Evolutionary conservation across 305 asterid species (phyloP).

Genomic region (Solanum hybrid): DNA sequence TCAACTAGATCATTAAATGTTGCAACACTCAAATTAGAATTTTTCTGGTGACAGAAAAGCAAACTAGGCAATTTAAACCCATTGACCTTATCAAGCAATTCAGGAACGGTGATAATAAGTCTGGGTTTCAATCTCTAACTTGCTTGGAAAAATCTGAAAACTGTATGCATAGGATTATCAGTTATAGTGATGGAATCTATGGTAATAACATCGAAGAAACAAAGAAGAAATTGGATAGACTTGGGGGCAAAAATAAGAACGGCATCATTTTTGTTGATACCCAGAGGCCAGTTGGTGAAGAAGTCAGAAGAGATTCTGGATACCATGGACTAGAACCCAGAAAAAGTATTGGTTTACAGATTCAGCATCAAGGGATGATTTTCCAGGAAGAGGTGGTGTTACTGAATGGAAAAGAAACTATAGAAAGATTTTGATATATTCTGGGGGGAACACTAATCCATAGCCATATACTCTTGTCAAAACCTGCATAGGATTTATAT

Average conservation of each 20-base stretch:
- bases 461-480: not conserved
- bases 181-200: slow-evolving; percentile 29
- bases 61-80: slow-evolving; percentile 15
- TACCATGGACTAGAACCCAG: slow-evolving; percentile 16
- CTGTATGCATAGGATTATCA: slow-evolving; percentile 20
- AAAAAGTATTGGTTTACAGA: slow-evolving; percentile 22
- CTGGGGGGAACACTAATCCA: not conserved
- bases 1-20: slow-evolving; percentile 10
- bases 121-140: slow-evolving; percentile 18
- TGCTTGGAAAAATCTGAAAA: slow-evolving; percentile 24
- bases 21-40: not conserved
- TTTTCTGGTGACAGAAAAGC: not conserved
- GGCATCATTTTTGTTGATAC: slow-evolving; percentile 24
- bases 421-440: slow-evolving; percentile 2
- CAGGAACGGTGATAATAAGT: slow-evolving; percentile 27
- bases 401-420: slow-evolving; percentile 28
- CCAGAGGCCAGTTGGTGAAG: slow-evolving; percentile 4
- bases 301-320: slow-evolving; percentile 16
- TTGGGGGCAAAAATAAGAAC: slow-evolving; percentile 27
- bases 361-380: slow-evolving; percentile 25
- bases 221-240: slow-evolving; percentile 23
- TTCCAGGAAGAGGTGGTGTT: slow-evolving; percentile 13
- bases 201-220: slow-evolving; percentile 19
- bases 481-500: too few species aligned
- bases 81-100: slow-evolving; percentile 17